Evolutionary conservation across 345 rosid genomes (phyloP).

Genomic region (Syzygium aromaticum): DNA sequence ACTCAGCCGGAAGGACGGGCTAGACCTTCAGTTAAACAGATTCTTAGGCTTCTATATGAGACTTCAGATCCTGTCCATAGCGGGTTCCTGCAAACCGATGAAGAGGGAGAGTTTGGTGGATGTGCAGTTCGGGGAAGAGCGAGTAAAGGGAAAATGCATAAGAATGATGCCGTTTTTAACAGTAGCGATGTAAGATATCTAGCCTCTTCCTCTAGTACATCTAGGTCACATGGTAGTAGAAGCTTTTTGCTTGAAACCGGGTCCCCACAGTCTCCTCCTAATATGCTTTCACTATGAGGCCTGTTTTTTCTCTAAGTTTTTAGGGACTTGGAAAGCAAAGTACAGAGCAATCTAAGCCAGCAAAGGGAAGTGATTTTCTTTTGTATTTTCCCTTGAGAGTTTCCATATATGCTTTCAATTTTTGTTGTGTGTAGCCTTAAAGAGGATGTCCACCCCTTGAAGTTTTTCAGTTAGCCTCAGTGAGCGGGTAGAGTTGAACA

Average conservation of each 20-base stretch:
- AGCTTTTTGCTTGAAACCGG: constrained; percentile 77
- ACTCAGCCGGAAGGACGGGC: constrained; percentile 72
- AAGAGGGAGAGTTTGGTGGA: constrained; percentile 53
- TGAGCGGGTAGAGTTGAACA: neutral
- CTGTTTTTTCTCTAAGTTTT: neutral
- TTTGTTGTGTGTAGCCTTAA: neutral
- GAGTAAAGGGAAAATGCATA: constrained; percentile 44
- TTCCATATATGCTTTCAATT: neutral
- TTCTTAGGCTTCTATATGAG: constrained; percentile 68
- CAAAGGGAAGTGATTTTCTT: neutral
- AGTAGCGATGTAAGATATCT: constrained; percentile 61
- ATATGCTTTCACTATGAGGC: constrained; percentile 35
- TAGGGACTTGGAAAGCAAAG: neutral
- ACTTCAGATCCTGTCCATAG: constrained; percentile 75
- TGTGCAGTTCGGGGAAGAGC: constrained; percentile 51
- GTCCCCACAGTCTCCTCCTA: constrained; percentile 73
- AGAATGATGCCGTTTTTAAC: constrained; percentile 37
- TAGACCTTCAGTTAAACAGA: constrained; percentile 89
- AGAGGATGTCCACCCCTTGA: neutral
- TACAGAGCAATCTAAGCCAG: neutral
- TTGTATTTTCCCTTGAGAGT: neutral
- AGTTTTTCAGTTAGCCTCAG: neutral
- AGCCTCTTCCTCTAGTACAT: constrained; percentile 87
- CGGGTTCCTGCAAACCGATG: constrained; percentile 55
- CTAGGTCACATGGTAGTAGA: constrained; percentile 84